A percentile compares a stretch with the other conserved stretches of the same genome.
phyloP scores from a whole-genome alignment of 768 basidiomycete genomes.

The Auricularia sp. region DNA sequence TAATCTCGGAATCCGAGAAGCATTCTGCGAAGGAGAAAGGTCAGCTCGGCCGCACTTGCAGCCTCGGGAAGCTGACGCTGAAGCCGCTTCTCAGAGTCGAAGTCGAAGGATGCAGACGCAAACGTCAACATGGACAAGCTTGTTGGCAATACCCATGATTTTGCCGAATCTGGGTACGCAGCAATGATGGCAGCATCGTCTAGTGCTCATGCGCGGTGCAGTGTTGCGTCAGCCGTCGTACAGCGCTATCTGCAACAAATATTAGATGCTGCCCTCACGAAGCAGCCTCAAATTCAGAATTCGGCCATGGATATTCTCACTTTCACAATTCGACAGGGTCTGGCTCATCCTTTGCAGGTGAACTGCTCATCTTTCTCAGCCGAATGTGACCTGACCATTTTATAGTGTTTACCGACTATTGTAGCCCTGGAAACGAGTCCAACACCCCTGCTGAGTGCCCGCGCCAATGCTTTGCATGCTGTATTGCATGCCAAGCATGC shows the following conservation, averaged over 20 bases:
- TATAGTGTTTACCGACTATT: conserved; percentile 81
- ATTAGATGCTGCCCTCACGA: conserved; percentile 68
- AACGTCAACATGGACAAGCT: conserved; percentile 85
- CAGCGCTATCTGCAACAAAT: conserved; percentile 86
- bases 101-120: conserved; percentile 31
- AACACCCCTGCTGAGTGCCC: conserved; percentile 44
- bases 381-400: not conserved
- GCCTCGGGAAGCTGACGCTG: not conserved
- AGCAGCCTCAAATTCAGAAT: conserved; percentile 58
- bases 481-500: conserved; percentile 83
- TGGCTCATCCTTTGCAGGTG: conserved; percentile 90
- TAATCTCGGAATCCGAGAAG: conserved; percentile 74
- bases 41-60: conserved; percentile 10
- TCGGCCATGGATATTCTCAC: conserved; percentile 84
- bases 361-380: conserved; percentile 13
- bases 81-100: conserved; percentile 18
- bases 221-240: conserved; percentile 88
- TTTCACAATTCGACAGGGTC: conserved; percentile 89
- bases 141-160: conserved; percentile 89
- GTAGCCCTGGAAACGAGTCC: conserved; percentile 88
- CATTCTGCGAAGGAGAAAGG: conserved; percentile 65
- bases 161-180: conserved; percentile 88
- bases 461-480: conserved; percentile 73
- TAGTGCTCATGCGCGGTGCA: conserved; percentile 20
- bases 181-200: not conserved